These are phyloP conservation scores for Cryptococcus sp. DNA, from an alignment of 1,284 basidiomycete species.

Conservation along the genomic window DNA sequence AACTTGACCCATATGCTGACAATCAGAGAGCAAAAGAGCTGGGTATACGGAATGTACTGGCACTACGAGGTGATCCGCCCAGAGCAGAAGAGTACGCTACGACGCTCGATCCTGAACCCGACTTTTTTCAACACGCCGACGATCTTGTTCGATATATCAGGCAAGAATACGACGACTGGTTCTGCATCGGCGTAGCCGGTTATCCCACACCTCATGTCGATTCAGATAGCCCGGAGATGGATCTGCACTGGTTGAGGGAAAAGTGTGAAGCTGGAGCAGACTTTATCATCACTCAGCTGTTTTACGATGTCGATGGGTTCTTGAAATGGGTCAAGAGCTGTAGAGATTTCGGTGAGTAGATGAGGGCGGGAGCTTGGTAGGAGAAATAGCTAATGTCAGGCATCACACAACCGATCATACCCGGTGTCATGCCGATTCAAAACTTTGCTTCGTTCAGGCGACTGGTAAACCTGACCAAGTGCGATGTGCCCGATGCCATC, in stretches of 20 bases:
- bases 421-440: constrained; percentile 97
- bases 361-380: neutral
- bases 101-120: constrained; percentile 67
- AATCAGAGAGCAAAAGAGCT: constrained; percentile 71
- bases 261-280: constrained; percentile 95
- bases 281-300: constrained; percentile 93
- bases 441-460: constrained; percentile 90
- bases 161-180: constrained; percentile 73
- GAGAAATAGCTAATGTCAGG: constrained; percentile 53
- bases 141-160: constrained; percentile 91
- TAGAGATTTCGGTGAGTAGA: constrained; percentile 59
- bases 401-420: constrained; percentile 84
- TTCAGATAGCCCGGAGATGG: constrained; percentile 59
- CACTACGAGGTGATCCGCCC: constrained; percentile 90
- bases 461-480: constrained; percentile 81
- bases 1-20: neutral
- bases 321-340: constrained; percentile 69
- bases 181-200: constrained; percentile 68
- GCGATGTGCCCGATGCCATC: constrained; percentile 66
- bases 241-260: constrained; percentile 69
- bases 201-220: constrained; percentile 92
- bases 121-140: constrained; percentile 81
- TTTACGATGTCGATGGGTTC: constrained; percentile 89
- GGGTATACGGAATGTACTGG: constrained; percentile 86
- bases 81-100: constrained; percentile 89